Conservation (phyloP, 2,329 filamentous ascomycete species). For the Microdochium nivale region DNA sequence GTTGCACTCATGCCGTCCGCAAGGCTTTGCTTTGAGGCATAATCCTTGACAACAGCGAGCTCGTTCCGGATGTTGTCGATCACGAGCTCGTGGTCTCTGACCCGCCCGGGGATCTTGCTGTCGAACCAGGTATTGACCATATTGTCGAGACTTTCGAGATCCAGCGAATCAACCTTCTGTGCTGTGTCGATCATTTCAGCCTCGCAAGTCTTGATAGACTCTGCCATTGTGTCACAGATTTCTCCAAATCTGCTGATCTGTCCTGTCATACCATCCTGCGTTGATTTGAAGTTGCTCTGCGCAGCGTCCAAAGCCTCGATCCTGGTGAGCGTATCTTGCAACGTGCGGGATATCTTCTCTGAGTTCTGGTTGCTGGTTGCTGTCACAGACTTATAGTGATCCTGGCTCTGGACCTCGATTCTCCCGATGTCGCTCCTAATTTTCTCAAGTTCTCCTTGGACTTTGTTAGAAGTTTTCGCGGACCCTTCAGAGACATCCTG, state of each 20-base stretch:
- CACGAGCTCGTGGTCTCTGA: not conserved
- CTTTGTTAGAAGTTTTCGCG: not conserved
- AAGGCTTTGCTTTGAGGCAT: not conserved
- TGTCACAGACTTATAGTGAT: not conserved
- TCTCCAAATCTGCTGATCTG: not conserved
- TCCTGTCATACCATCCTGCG: not conserved
- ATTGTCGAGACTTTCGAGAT: not conserved
- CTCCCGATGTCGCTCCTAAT: not conserved
- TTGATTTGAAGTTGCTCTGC: not conserved
- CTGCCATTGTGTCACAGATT: not conserved
- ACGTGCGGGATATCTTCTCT: not conserved
- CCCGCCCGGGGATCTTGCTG: not conserved
- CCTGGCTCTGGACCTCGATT: not conserved
- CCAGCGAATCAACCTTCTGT: not conserved
- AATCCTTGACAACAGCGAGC: not conserved
- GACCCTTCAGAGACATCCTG: not conserved
- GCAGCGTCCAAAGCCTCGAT: not conserved
- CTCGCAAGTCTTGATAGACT: not conserved
- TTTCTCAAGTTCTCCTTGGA: not conserved
- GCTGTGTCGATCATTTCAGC: not conserved
- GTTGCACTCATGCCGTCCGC: not conserved
- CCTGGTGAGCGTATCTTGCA: not conserved
- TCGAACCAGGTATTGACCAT: not conserved
- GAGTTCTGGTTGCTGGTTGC: not conserved
- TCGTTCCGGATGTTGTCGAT: not conserved